phyloP scores from a whole-genome alignment of 2,329 filamentous ascomycete genomes.

The Phaeophleospora eucalypticola region DNA sequence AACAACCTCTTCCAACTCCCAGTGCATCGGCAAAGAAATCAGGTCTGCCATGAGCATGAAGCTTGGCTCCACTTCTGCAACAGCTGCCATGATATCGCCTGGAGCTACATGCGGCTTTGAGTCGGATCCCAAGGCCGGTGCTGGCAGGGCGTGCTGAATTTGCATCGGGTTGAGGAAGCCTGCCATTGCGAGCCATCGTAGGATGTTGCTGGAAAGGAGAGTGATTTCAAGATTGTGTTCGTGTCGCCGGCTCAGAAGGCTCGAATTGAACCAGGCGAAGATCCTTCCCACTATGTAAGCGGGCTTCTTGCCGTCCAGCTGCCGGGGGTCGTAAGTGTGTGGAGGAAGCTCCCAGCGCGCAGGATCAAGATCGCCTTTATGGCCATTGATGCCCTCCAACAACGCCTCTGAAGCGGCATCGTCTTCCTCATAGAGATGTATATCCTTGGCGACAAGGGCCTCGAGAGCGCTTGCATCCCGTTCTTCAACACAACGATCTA shows the following conservation, averaged over 20 bases:
- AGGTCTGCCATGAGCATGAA: slow-evolving; percentile 64
- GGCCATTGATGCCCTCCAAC: slow-evolving; percentile 6
- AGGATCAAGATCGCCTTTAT: slow-evolving; percentile 34
- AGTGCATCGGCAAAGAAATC: slow-evolving; percentile 58
- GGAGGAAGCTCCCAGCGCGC: slow-evolving; percentile 47
- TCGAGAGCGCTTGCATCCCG: slow-evolving; percentile 27
- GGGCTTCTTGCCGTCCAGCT: slow-evolving; percentile 63
- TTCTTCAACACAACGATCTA: slow-evolving; percentile 22
- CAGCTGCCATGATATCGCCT: slow-evolving; percentile 58
- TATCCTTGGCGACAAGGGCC: slow-evolving; percentile 26
- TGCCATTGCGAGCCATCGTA: slow-evolving; percentile 59
- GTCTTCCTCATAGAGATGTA: slow-evolving; percentile 13
- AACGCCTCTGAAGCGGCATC: background rate
- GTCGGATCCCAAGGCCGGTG: slow-evolving; percentile 5
- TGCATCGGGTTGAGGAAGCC: slow-evolving; percentile 46
- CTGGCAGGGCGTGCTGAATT: slow-evolving; percentile 38
- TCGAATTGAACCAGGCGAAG: slow-evolving; percentile 34
- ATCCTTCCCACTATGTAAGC: slow-evolving; percentile 50
- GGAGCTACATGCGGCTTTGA: slow-evolving; percentile 42
- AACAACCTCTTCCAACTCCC: slow-evolving; percentile 64
- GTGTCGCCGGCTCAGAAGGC: background rate
- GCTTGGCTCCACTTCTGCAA: slow-evolving; percentile 64
- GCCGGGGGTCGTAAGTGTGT: slow-evolving; percentile 35
- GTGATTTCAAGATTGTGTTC: slow-evolving; percentile 14
- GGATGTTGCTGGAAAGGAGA: slow-evolving; percentile 42